These are phyloP conservation scores for Cystobasidium slooffiae DNA, from an alignment of 1,284 basidiomycete genomes.

Conservation along the genomic window DNA sequence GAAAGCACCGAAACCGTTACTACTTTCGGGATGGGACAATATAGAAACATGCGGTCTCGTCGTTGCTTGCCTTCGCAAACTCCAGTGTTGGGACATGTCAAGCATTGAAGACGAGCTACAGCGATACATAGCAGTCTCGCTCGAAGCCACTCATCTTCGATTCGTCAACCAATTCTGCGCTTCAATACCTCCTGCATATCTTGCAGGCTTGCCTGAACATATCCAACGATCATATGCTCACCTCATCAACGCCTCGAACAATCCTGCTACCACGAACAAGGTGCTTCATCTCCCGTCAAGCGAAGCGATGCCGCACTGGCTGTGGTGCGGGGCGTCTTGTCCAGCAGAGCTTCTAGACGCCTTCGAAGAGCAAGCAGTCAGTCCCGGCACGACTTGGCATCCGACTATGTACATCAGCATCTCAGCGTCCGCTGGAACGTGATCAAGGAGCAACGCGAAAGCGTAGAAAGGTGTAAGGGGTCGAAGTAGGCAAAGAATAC, in stretches of 20 bases:
- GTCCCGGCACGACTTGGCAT: conserved; percentile 12
- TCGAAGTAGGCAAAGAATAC: no score
- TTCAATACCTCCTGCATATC: conserved; percentile 16
- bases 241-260: background rate
- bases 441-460: background rate
- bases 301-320: background rate
- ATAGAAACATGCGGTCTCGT: conserved; percentile 23
- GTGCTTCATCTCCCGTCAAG: conserved; percentile 4
- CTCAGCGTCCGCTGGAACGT: background rate
- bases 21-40: conserved; percentile 21
- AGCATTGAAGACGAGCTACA: conserved; percentile 28
- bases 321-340: conserved; percentile 4
- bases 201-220: conserved; percentile 11
- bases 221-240: background rate
- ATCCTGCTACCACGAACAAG: background rate
- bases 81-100: conserved; percentile 36
- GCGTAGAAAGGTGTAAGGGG: background rate
- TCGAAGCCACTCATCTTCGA: conserved; percentile 24
- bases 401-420: conserved; percentile 30
- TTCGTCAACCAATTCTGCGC: conserved; percentile 25
- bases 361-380: background rate
- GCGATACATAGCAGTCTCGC: conserved; percentile 12
- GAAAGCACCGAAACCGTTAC: conserved; percentile 21
- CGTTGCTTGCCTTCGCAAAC: conserved; percentile 28
- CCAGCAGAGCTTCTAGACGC: conserved; percentile 2